Evolutionary conservation across 2,329 filamentous ascomycete species (phyloP), one percentile per base, ranked within the genome.

Genomic region (Diatrype stigma): DNA sequence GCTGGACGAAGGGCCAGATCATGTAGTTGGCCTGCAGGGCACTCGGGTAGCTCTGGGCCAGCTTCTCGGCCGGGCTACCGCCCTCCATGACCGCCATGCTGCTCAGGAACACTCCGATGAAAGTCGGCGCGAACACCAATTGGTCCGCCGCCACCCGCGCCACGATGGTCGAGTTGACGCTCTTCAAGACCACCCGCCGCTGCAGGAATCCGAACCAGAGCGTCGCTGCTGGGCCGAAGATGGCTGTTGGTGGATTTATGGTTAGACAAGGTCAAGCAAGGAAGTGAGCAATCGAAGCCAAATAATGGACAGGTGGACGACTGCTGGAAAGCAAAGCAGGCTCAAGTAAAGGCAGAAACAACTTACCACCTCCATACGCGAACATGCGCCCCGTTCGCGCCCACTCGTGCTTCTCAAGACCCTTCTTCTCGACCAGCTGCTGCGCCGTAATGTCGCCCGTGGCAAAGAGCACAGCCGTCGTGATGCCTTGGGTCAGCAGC

Each of bases 371-470:
- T 56, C 89, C 89, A 67, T 94, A 94, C 53, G 86, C 73, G 42
- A 84, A 84, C 89, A 95, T 94, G 61, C 89, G 85, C 11, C 78
- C 85, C 28, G 89, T 92, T 48, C 89, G 82, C 26, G 74, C 73
- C 35, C 84, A 61, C 64, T 93, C 87, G 69, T 99, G 93, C 58
- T 88, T 87, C 60, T 86, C 73, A 23, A 88, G 59, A 17, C 91
- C 92, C 63, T 80, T 85, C 69, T 84, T 86, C 73, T 97, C 93
- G 53, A 99, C 89, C 34, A 84, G 78, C 73, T 97, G 93, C 73
- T 99, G 94, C 35, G 94, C 90, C 59, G 95, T 85, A 54, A 87
- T 78, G 73, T 99, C 94, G 63, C 94, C 94, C 14, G 91, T 89
- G 52, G 88, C 92, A 69, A 97, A 99, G 56, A 99, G 85, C 53